A percentile compares a stretch with the other conserved stretches of the same genome.
These are phyloP conservation scores for Rheum nobile DNA, from an alignment of 148 eudicot genomes.

Conservation along the genomic window DNA sequence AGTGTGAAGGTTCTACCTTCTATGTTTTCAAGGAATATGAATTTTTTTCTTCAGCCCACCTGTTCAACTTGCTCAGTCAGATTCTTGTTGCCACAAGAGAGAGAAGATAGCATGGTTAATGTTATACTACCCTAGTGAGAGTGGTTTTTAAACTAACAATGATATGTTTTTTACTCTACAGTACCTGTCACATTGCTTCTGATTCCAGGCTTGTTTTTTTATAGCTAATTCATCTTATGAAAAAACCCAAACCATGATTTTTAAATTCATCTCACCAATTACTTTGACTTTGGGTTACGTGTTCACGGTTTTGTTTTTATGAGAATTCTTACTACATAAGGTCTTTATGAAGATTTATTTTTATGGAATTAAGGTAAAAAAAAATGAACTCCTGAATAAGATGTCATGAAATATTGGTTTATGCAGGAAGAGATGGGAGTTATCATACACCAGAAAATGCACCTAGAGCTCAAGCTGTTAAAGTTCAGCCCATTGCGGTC, in stretches of 20 bases:
- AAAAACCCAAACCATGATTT: not conserved
- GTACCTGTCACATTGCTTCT: not conserved
- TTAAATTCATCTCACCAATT: not conserved
- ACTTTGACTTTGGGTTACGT: not conserved
- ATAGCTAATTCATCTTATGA: too few relatives aligned
- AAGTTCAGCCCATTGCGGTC: constrained; percentile 47
- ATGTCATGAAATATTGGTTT: not conserved
- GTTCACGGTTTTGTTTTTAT: not conserved
- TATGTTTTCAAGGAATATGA: not conserved
- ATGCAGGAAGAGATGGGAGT: constrained; percentile 26
- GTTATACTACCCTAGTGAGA: not conserved
- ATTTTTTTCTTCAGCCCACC: not conserved
- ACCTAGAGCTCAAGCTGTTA: constrained; percentile 39
- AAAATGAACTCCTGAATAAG: not conserved
- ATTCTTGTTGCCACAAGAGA: not conserved
- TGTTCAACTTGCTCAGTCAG: not conserved
- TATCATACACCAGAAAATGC: constrained; percentile 22
- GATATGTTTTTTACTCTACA: not conserved
- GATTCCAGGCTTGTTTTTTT: not conserved
- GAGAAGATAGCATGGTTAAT: not conserved
- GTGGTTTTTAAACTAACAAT: not conserved
- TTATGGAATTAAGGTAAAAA: not conserved
- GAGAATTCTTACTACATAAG: not conserved
- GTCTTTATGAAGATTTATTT: not conserved
- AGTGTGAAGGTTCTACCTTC: not conserved